Conservation (phyloP, 2,329 filamentous ascomycete species). For the Penicillium polonicum region DNA sequence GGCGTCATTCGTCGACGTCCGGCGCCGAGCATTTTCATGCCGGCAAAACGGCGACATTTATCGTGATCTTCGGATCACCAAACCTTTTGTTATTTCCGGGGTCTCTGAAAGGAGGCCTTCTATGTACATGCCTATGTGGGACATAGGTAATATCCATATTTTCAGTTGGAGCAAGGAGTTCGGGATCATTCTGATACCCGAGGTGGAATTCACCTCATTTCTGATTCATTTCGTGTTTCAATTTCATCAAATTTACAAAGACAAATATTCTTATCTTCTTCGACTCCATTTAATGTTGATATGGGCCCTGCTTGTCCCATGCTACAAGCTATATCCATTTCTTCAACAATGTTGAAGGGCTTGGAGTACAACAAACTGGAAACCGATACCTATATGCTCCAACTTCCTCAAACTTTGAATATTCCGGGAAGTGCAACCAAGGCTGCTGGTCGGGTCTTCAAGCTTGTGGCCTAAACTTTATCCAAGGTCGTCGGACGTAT, state of each 20-base stretch:
- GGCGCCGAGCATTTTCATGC: constrained; percentile 33
- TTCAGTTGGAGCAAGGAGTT: background rate
- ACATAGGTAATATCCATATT: background rate
- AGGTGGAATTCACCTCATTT: constrained; percentile 3
- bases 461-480: background rate
- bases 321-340: background rate
- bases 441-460: background rate
- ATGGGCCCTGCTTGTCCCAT: background rate
- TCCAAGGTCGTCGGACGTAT: background rate
- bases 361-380: background rate
- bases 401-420: background rate
- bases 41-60: constrained; percentile 31
- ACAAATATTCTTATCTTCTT: background rate
- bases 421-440: background rate
- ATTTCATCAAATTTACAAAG: background rate
- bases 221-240: background rate
- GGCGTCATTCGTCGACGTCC: constrained; percentile 31
- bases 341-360: background rate
- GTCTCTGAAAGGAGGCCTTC: background rate
- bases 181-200: background rate
- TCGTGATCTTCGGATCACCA: constrained; percentile 12
- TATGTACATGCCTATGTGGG: background rate
- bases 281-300: background rate
- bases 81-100: background rate
- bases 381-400: background rate